Evolutionary conservation across 768 basidiomycete species (phyloP).

Genomic region (Pisolithus marmoratus): DNA sequence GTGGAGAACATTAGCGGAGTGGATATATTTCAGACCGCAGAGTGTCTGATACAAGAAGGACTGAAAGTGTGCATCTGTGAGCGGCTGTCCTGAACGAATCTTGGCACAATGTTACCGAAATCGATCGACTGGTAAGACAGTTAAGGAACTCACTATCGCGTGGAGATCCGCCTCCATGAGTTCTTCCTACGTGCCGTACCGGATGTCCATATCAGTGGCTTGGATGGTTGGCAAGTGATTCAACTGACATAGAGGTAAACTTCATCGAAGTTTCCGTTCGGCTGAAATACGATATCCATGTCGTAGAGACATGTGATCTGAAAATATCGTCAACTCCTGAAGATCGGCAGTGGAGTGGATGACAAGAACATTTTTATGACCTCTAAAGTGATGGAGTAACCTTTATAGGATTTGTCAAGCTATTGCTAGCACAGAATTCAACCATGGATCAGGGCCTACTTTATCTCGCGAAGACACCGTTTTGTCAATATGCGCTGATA

Average conservation of each 20-base stretch:
- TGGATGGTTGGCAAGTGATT: background rate
- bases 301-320: conserved; percentile 97
- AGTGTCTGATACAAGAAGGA: conserved; percentile 98
- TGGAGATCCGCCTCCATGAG: conserved; percentile 99
- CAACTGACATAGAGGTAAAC: conserved; percentile 82
- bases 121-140: background rate
- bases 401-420: conserved; percentile 33
- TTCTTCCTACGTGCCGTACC: conserved; percentile 65
- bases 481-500: conserved; percentile 89
- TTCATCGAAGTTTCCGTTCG: conserved; percentile 90
- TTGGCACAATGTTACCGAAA: conserved; percentile 18
- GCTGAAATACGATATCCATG: conserved; percentile 95
- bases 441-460: conserved; percentile 37
- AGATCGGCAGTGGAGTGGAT: background rate
- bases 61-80: conserved; percentile 89
- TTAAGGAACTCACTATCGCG: conserved; percentile 75
- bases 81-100: conserved; percentile 84
- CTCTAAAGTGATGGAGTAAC: conserved; percentile 93
- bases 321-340: conserved; percentile 4
- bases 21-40: conserved; percentile 97
- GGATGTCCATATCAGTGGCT: background rate
- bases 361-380: conserved; percentile 88
- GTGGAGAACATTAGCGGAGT: conserved; percentile 96
- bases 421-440: background rate
- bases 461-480: conserved; percentile 92